Percentiles rank a stretch among this genome's conserved stretches.
These are phyloP conservation scores for Podaxis sp. DNA, from an alignment of 768 basidiomycete species.

Conservation along the genomic window DNA sequence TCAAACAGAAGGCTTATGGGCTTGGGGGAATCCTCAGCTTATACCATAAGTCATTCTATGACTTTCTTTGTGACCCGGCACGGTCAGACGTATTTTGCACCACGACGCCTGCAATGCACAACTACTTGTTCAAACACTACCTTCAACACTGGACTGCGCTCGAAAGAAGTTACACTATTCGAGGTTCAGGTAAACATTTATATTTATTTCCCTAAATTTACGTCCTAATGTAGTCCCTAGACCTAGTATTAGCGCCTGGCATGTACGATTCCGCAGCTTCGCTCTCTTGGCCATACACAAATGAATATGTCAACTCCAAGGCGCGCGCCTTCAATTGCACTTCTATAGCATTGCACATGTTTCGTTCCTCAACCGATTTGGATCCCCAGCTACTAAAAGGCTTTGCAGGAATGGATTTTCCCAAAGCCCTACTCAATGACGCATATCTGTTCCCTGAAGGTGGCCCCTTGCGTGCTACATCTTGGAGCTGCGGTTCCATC, in stretches of 20 bases:
- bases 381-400: neutral
- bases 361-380: neutral
- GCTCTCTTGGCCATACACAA: neutral
- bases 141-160: neutral
- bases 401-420: neutral
- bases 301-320: neutral
- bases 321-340: neutral
- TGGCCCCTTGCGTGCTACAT: neutral
- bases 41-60: neutral
- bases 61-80: neutral
- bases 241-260: neutral
- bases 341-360: neutral
- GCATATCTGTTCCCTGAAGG: neutral
- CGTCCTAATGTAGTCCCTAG: neutral
- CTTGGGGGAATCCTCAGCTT: neutral
- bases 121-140: neutral
- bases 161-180: neutral
- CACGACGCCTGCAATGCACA: neutral
- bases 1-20: neutral
- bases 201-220: neutral
- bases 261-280: neutral
- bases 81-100: neutral
- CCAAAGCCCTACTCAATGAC: neutral
- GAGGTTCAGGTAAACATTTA: slow-evolving; percentile 23
- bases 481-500: neutral